Evolutionary conservation across 371 early-diverging fungal genomes (phyloP), one percentile per base, ranked within the genome.

Genomic region (Fennellomyces sp.): DNA sequence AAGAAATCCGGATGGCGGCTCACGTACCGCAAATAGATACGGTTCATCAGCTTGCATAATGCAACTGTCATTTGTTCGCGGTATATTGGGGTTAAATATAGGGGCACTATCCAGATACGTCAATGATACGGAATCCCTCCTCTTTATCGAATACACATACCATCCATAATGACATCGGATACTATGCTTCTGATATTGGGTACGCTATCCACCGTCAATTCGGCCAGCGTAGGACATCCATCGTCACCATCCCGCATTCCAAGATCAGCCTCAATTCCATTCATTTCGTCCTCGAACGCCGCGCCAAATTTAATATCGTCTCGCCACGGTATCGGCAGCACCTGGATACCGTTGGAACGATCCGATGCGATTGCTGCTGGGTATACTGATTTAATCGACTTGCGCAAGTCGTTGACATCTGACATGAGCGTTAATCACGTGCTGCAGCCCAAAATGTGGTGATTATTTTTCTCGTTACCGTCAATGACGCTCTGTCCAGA

Each of bases 251-350:
- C 81, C 0, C 79, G 73, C 26, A 76, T 76, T 19, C 87, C 83
- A 33, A 84, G 64, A 61, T 85, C 86, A 1, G 80, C 75, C 56
- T 84, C 84, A 12, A 68, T 54, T 21, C 45, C 45, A 28, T 78
- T 76, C 26, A 78, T 77, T 23, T 75, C 76, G n/a, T 61, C 61
- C 17, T 79, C 76, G 17, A 64, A 67, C 4, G 84, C 82, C 72
- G 84, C 84, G 8, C 89, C 92, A 73, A 94, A 92, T 28, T 78
- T 78, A 38, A 92, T 82, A 56, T 88, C 85, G 25, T 89, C 86
- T 30, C 93, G 74, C 94, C 94, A 94, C 58, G 90, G 88, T 4
- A 94, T 82, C 13, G 94, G 94, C 13, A 94, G 68, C 1, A 93
- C 84, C 64, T 93, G 92, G 7, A 94, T 84, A 11, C 92, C 84